Conservation (phyloP, 768 basidiomycete species). For the Sarcodon aspratus region DNA sequence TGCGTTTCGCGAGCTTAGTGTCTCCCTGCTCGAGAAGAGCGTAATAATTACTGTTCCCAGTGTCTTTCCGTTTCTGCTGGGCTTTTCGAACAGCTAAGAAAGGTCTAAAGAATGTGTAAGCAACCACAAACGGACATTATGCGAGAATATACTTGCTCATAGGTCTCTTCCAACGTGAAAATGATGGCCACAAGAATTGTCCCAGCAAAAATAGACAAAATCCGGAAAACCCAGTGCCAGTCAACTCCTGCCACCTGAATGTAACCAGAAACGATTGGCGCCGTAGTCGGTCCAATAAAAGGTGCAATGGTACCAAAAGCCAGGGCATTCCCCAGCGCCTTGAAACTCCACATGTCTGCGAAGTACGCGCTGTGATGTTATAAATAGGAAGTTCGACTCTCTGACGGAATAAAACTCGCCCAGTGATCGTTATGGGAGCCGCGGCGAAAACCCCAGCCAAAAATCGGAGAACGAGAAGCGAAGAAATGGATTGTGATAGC, state of each 20-base stretch:
- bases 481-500: conserved; percentile 44
- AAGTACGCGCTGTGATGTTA: conserved; percentile 11
- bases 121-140: conserved; percentile 21
- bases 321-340: conserved; percentile 53
- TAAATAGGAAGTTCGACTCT: neutral
- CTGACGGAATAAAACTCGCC: conserved; percentile 25
- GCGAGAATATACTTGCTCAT: conserved; percentile 30
- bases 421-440: conserved; percentile 57
- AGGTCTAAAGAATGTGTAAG: conserved; percentile 25
- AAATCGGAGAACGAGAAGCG: conserved; percentile 60
- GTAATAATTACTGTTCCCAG: conserved; percentile 38
- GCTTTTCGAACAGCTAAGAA: conserved; percentile 44
- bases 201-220: conserved; percentile 42
- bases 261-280: conserved; percentile 22
- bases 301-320: conserved; percentile 36
- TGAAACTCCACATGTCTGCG: conserved; percentile 42
- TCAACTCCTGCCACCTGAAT: conserved; percentile 27
- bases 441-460: conserved; percentile 59
- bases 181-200: conserved; percentile 35
- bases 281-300: conserved; percentile 48
- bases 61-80: conserved; percentile 33
- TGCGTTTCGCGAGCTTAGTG: conserved; percentile 27
- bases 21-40: conserved; percentile 37
- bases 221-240: conserved; percentile 65
- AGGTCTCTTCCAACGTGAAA: conserved; percentile 59